A percentile compares a stretch with the other conserved stretches of the same genome.
phyloP scores from a whole-genome alignment of 2,329 filamentous ascomycete species.

The Zarea fungicola region DNA sequence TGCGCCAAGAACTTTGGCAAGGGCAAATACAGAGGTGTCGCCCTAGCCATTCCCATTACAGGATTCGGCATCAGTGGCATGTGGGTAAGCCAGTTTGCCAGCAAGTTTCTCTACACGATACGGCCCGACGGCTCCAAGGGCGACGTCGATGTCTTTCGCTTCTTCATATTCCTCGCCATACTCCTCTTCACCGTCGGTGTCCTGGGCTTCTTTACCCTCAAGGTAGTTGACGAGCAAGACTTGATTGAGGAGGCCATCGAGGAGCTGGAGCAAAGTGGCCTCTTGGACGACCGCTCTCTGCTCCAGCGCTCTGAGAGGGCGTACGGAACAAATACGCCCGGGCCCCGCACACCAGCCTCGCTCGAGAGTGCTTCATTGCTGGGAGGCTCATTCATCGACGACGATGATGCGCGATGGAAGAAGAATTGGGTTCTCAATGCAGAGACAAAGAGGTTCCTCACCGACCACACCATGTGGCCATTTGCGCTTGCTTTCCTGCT shows the following conservation, averaged over 20 bases:
- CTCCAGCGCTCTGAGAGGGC: conserved; percentile 53
- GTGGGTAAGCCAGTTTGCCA: conserved; percentile 90
- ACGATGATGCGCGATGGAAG: conserved; percentile 56
- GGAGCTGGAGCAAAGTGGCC: conserved; percentile 81
- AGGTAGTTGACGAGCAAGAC: conserved; percentile 76
- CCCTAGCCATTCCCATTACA: conserved; percentile 84
- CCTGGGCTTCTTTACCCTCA: conserved; percentile 67
- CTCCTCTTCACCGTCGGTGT: conserved; percentile 67
- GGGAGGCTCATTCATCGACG: conserved; percentile 33
- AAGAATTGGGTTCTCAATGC: conserved; percentile 90
- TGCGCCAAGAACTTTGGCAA: conserved; percentile 97
- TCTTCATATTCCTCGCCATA: conserved; percentile 78
- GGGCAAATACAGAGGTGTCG: conserved; percentile 80
- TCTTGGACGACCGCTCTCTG: conserved; percentile 70
- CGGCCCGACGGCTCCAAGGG: conserved; percentile 57
- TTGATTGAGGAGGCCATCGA: conserved; percentile 88
- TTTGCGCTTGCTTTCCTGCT: conserved; percentile 88
- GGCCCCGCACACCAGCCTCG: conserved; percentile 35
- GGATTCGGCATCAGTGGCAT: conserved; percentile 91
- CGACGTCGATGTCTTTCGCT: conserved; percentile 71
- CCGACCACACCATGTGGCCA: conserved; percentile 92
- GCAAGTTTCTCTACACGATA: conserved; percentile 67
- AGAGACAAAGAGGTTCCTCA: conserved; percentile 79
- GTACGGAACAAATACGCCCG: conserved; percentile 53
- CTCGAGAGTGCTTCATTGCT: conserved; percentile 39